Conservation (phyloP, 73 alveolate species). For the Tetrahymena borealis region DNA sequence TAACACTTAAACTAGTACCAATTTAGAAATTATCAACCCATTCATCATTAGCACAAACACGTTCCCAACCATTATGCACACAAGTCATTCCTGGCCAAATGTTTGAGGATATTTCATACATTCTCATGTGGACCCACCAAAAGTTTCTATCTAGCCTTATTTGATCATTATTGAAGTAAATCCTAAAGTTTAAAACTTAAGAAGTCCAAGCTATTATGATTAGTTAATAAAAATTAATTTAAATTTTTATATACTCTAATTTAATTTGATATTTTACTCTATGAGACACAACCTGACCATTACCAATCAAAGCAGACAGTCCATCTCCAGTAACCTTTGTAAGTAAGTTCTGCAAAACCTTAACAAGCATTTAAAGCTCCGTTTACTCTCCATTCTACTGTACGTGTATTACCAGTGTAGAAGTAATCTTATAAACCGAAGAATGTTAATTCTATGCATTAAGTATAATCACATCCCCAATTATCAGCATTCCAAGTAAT, state of each 20-base stretch:
- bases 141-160: background rate
- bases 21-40: background rate
- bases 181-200: background rate
- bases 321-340: no score
- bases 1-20: background rate
- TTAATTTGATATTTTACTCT: no score
- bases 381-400: background rate
- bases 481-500: background rate
- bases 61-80: background rate
- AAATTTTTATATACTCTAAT: no score
- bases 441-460: background rate
- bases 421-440: background rate
- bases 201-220: background rate
- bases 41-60: background rate
- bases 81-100: background rate
- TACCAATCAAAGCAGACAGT: no score
- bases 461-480: background rate
- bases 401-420: background rate
- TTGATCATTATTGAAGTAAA: background rate
- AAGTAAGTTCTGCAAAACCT: no score
- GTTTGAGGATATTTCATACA: background rate
- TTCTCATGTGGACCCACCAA: background rate
- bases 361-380: background rate
- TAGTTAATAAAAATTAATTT: background rate
- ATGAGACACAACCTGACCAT: no score